Conservation (phyloP, 352 stramenopile genomes). For the Phytophthora aleatoria region DNA sequence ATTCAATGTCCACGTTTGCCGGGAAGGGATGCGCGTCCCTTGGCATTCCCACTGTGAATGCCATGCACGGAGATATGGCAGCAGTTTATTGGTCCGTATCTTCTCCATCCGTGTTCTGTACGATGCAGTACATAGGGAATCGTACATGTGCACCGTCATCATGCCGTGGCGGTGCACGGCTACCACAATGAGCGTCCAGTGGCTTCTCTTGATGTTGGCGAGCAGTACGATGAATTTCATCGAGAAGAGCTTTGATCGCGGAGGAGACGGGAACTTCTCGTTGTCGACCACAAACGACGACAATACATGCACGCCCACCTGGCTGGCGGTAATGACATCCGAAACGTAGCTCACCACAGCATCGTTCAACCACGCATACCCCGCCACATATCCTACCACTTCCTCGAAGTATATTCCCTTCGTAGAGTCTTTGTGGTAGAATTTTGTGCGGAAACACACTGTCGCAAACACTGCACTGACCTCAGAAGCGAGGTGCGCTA, state of each 20-base stretch:
- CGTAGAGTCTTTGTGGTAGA: neutral
- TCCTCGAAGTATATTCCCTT: neutral
- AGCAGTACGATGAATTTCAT: neutral
- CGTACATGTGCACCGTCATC: neutral
- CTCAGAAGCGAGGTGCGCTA: neutral
- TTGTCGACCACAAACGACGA: neutral
- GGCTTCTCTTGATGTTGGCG: neutral
- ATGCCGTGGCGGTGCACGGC: neutral
- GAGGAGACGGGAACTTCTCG: neutral
- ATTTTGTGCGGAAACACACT: neutral
- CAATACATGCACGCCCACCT: neutral
- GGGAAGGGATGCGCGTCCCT: neutral
- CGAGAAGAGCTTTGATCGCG: neutral
- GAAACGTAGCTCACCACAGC: neutral
- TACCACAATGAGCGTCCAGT: conserved; percentile 1
- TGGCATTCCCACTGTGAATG: neutral
- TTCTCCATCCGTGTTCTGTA: neutral
- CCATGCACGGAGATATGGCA: neutral
- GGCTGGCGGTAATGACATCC: neutral
- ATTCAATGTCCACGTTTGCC: neutral
- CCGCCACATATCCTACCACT: neutral
- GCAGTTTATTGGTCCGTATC: neutral
- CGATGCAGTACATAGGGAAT: neutral
- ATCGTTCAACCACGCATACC: neutral
- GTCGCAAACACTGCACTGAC: neutral